Evolutionary conservation across 2,329 filamentous ascomycete genomes (phyloP), one percentile per base, ranked within the genome.

Genomic region (Neopestalotiopsis sp.): DNA sequence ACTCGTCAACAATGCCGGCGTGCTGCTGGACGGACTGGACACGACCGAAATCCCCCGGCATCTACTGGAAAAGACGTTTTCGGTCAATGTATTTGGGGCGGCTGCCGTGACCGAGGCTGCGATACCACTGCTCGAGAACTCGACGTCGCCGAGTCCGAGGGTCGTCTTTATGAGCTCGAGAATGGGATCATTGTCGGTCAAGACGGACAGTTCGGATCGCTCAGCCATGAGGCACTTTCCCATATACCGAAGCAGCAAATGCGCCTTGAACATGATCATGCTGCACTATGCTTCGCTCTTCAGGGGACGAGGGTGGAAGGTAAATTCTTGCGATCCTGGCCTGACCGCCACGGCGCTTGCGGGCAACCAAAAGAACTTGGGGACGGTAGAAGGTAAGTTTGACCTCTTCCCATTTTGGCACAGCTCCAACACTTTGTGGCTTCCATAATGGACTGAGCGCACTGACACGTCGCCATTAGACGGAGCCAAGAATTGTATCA

Each of bases 251-350:
- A 71, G 74, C 5, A 83, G 80, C 73, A 85, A 85, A 69, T 79
- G 81, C 1, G 83, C 82, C 0, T 30, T 84, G 6, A 82, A 84
- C 40, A 82, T 83, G 78, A 71, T 84, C 2, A 75, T 73, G 42
- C 30, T 79, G 4, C 76, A 79, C 65, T 83, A 79, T 61, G 74
- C 74, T 1, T 70, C 77, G 0, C 72, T 77, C 12, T 49, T 83
- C 40, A 70, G 75, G 5, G 74, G 74, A 24, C 64, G 70, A 5
- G 76, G 75, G 6, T 79, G 75, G 20, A 77, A 76, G 67, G 77
- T 81, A 42, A 83, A 82, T 60, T 68, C 73, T 2, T 77, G 76
- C 12, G 83, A 80, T 58, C 81, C 82, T 0, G 81, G 81, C 0
- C 70, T 78, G 40, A 65, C 62, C 9, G 62, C 62, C 62, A 65